These are phyloP conservation scores for Juglanconis oblonga DNA, from an alignment of 2,329 filamentous ascomycete genomes.

Conservation along the genomic window DNA sequence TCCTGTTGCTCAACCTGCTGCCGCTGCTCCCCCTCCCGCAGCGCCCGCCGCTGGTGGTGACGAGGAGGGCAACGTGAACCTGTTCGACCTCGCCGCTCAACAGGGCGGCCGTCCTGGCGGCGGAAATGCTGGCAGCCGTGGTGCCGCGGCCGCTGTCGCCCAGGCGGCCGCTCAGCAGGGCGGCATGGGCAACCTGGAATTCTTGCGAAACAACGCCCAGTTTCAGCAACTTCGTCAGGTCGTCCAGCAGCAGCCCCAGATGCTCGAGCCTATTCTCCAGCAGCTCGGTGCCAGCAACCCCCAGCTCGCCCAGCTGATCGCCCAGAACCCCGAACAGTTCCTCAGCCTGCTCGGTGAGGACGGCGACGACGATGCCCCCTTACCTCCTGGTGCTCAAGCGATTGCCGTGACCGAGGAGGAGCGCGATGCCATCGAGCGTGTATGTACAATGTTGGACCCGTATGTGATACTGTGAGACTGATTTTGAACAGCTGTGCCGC, in stretches of 20 bases:
- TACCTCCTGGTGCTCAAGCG: slow-evolving; percentile 84
- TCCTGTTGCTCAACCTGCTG: slow-evolving; percentile 32
- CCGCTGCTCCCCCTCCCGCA: slow-evolving; percentile 38
- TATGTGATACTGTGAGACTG: slow-evolving; percentile 9
- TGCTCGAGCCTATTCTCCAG: slow-evolving; percentile 97
- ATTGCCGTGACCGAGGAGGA: slow-evolving; percentile 95
- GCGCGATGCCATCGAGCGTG: slow-evolving; percentile 92
- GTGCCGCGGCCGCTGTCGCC: slow-evolving; percentile 48
- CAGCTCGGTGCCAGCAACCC: slow-evolving; percentile 95
- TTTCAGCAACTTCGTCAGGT: slow-evolving; percentile 97
- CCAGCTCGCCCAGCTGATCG: slow-evolving; percentile 87
- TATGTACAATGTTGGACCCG: slow-evolving; percentile 42
- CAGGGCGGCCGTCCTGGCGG: slow-evolving; percentile 51
- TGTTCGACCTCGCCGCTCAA: slow-evolving; percentile 90
- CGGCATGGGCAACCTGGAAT: slow-evolving; percentile 79
- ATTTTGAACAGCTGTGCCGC: slow-evolving; percentile 68
- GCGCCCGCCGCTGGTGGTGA: slow-evolving; percentile 45
- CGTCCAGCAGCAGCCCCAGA: slow-evolving; percentile 95
- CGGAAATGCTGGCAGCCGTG: slow-evolving; percentile 40
- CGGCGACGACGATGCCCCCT: slow-evolving; percentile 74
- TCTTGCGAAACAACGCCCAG: slow-evolving; percentile 90
- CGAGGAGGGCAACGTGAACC: slow-evolving; percentile 71
- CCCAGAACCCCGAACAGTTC: slow-evolving; percentile 89
- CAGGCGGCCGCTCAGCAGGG: slow-evolving; percentile 40
- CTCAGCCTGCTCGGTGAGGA: slow-evolving; percentile 87